A percentile compares a stretch with the other conserved stretches of the same genome.
Evolutionary conservation across 345 rosid genomes (phyloP).

Genomic region (Lepidium africanum): DNA sequence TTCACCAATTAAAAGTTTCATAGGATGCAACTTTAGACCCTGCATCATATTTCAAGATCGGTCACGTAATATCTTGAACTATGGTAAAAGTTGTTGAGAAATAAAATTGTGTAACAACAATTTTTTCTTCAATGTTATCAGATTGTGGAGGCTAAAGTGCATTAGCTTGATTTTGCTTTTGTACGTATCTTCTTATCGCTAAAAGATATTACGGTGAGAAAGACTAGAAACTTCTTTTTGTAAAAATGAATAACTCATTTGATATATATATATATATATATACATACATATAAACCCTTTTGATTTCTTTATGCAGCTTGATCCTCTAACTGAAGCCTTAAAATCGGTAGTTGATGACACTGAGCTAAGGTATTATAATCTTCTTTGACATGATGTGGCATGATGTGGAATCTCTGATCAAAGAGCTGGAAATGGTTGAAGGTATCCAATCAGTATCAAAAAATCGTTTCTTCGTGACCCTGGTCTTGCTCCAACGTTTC

Average conservation of each 20-base stretch:
- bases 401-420: conserved; percentile 80
- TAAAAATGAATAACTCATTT: not conserved
- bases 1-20: conserved; percentile 90
- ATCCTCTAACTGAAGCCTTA: conserved; percentile 72
- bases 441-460: conserved; percentile 74
- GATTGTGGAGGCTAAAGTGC: conserved; percentile 93
- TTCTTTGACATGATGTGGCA: conserved; percentile 34
- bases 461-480: conserved; percentile 87
- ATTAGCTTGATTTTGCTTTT: conserved; percentile 72
- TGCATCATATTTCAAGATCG: conserved; percentile 67
- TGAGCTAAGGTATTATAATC: conserved; percentile 48
- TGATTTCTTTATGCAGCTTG: conserved; percentile 48
- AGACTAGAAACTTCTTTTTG: not conserved
- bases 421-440: conserved; percentile 66
- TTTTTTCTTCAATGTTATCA: conserved; percentile 26
- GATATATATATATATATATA: too few species aligned
- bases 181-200: conserved; percentile 83
- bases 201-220: conserved; percentile 66
- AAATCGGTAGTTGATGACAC: conserved; percentile 66
- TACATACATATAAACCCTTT: not conserved
- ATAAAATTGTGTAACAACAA: not conserved
- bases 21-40: conserved; percentile 98
- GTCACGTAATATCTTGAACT: conserved; percentile 51
- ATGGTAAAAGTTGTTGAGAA: not conserved
- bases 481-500: conserved; percentile 93